These are phyloP conservation scores for Kwoniella newhampshirensis DNA, from an alignment of 768 basidiomycete species.

Conservation along the genomic window DNA sequence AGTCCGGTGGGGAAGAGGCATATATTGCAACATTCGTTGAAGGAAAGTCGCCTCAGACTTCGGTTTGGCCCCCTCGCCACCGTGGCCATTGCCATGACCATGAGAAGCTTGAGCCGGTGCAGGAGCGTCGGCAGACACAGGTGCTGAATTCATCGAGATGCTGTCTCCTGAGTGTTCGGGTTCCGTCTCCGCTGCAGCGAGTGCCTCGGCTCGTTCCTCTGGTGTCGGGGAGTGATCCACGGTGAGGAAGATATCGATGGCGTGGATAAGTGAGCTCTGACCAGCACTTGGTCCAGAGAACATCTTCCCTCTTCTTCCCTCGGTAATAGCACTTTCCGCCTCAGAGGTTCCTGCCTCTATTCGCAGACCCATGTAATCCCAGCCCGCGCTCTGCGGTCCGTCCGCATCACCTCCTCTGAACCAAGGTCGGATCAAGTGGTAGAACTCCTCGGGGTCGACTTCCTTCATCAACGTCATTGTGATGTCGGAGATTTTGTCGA, in stretches of 20 bases:
- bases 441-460: conserved; percentile 76
- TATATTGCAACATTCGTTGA: conserved; percentile 84
- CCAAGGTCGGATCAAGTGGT: conserved; percentile 89
- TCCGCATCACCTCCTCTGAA: conserved; percentile 75
- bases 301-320: conserved; percentile 30
- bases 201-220: conserved; percentile 12
- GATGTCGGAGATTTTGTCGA: conserved; percentile 64
- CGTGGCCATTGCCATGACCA: conserved; percentile 8
- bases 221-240: conserved; percentile 56
- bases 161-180: background rate
- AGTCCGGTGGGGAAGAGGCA: conserved; percentile 83
- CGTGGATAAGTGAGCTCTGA: conserved; percentile 79
- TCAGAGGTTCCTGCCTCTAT: conserved; percentile 53
- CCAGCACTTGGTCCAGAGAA: conserved; percentile 90
- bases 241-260: conserved; percentile 52
- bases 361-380: conserved; percentile 71
- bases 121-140: conserved; percentile 16
- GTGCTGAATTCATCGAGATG: conserved; percentile 11
- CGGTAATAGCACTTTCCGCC: conserved; percentile 12
- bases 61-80: background rate
- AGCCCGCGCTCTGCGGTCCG: conserved; percentile 49
- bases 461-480: conserved; percentile 67
- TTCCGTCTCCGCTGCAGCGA: conserved; percentile 5
- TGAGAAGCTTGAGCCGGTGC: conserved; percentile 3
- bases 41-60: conserved; percentile 62